A percentile compares a stretch with the other conserved stretches of the same genome.
phyloP scores from a whole-genome alignment of 2,329 filamentous ascomycete species.

The Colletotrichum aenigma region DNA sequence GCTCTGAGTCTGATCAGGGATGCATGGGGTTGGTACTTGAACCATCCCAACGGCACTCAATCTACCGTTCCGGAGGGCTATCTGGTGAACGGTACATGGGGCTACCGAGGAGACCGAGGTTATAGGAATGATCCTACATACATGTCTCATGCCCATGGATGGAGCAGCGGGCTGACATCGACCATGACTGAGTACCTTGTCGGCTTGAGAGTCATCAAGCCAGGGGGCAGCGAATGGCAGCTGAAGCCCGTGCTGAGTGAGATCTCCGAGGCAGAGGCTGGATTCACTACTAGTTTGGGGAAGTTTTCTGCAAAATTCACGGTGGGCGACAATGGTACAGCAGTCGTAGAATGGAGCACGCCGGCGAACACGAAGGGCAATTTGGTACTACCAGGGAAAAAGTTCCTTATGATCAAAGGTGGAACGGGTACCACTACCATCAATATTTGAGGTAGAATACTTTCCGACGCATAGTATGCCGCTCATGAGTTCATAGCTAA shows the following conservation, averaged over 20 bases:
- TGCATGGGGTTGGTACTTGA: constrained; percentile 65
- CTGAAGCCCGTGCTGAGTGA: not conserved
- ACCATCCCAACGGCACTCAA: constrained; percentile 59
- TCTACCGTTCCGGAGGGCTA: constrained; percentile 66
- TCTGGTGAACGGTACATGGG: constrained; percentile 57
- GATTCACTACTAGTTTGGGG: not conserved
- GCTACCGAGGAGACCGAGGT: constrained; percentile 54
- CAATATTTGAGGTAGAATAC: not conserved
- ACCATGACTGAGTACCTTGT: constrained; percentile 46
- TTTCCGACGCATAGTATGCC: not conserved
- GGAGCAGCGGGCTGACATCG: constrained; percentile 51
- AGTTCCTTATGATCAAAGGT: not conserved
- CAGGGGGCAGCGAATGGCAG: not conserved
- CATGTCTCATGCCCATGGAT: constrained; percentile 52
- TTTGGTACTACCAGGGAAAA: not conserved
- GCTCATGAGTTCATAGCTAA: not conserved
- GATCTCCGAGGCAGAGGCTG: not conserved
- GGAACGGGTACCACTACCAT: not conserved
- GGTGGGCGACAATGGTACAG: not conserved
- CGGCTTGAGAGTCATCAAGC: constrained; percentile 31
- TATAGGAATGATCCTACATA: constrained; percentile 51
- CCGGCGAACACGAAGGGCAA: not conserved
- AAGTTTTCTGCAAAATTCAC: not conserved
- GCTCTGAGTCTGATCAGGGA: constrained; percentile 59
- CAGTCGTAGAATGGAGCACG: not conserved